Percentiles rank a stretch among this genome's conserved stretches.
These are phyloP conservation scores for Colletotrichum noveboracense DNA, from an alignment of 2,329 filamentous ascomycete genomes.

Conservation along the genomic window DNA sequence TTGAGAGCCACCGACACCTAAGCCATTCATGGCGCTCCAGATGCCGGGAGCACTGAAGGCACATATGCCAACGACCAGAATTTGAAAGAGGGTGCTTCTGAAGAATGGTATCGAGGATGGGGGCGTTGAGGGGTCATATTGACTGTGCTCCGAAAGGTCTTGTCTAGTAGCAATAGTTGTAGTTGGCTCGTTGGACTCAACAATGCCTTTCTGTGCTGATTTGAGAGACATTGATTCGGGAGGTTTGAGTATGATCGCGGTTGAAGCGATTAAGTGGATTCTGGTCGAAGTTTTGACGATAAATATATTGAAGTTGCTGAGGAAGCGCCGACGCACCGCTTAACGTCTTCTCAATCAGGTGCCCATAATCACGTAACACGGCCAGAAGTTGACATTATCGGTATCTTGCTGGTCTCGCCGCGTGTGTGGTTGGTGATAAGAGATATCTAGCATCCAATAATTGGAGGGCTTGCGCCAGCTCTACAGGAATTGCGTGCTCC, in stretches of 20 bases:
- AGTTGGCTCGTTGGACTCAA: neutral
- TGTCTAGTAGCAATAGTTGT: neutral
- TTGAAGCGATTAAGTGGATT: neutral
- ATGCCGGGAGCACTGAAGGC: slow-evolving; percentile 46
- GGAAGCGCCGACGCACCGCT: neutral
- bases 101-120: slow-evolving; percentile 17
- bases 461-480: neutral
- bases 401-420: neutral
- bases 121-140: neutral
- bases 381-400: neutral
- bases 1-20: slow-evolving; percentile 41
- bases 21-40: slow-evolving; percentile 49
- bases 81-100: slow-evolving; percentile 40
- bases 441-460: neutral
- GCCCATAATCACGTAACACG: neutral
- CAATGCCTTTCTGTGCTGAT: neutral
- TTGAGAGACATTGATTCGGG: neutral
- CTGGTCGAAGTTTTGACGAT: neutral
- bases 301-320: neutral
- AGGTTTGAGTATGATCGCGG: neutral
- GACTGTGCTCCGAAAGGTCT: neutral
- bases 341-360: neutral
- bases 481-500: neutral
- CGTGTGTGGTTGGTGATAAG: neutral
- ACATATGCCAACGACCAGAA: slow-evolving; percentile 41